Evolutionary conservation across 192 early-diverging fungal genomes (phyloP), one percentile per base, ranked within the genome.

Genomic region (Lobulomyces angularis): DNA sequence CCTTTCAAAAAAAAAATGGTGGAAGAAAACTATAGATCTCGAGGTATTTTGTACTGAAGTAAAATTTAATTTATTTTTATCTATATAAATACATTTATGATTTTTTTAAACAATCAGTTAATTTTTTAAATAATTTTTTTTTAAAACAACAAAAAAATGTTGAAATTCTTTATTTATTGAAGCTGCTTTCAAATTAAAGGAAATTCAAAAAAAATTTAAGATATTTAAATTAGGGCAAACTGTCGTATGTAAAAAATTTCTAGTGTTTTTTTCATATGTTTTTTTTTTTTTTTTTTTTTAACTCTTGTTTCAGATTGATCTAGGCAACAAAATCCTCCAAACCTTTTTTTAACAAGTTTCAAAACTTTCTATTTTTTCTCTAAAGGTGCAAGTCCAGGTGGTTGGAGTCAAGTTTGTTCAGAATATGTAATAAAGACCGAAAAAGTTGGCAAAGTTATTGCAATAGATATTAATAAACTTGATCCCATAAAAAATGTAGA

Each of bases 331-430:
- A 34, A n/a, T n/a, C n/a, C n/a, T n/a, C n/a, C n/a, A n/a, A n/a
- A n/a, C n/a, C n/a, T n/a, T n/a, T n/a, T n/a, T n/a, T n/a, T 64
- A 78, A 29, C 35, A 47, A 2, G 18, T 69, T 3, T 20, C 66
- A 9, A 46, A 30, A 21, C 40, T 43, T 3, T 37, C 41, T 2
- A 28, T 37, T 7, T 28, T 45, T 35, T 65, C 67, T 19, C 65
- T 72, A 41, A 82, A 78, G 83, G 83, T 0, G 79, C 81, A 11
- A 56, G 71, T 11, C 85, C 85, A 0, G 85, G 85, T 33, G 79
- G 83, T 2, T 86, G 85, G 85, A 69, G 71, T 51, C 80, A 84
- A 53, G 80, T 83, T 17, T 54, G 69, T 8, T 64, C 74, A 1
- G 54, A 55, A 24, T 55, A 58, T 19, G 43, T 64, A 8, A 44